These are phyloP conservation scores for Aspergillus hortae DNA, from an alignment of 2,329 filamentous ascomycete genomes.

Conservation along the genomic window DNA sequence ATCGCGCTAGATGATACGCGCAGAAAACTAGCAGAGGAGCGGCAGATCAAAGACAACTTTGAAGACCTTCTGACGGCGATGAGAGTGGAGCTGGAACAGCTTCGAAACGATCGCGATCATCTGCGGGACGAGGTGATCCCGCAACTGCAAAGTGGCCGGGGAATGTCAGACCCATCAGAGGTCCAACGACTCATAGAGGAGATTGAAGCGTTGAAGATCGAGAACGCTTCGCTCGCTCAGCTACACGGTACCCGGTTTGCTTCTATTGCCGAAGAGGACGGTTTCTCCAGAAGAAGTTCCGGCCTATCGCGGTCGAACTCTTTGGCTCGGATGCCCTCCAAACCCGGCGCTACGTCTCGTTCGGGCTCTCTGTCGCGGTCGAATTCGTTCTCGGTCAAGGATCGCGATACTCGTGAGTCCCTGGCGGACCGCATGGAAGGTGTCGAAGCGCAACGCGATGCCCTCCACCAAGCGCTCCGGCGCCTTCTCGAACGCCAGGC, in stretches of 20 bases:
- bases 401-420: constrained; percentile 62
- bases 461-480: constrained; percentile 81
- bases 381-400: constrained; percentile 49
- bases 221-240: constrained; percentile 47
- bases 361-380: constrained; percentile 58
- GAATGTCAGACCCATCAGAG: constrained; percentile 41
- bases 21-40: constrained; percentile 78
- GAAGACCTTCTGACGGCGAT: constrained; percentile 86
- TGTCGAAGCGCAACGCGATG: constrained; percentile 88
- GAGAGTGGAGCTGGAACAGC: constrained; percentile 73
- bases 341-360: constrained; percentile 24
- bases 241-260: constrained; percentile 51
- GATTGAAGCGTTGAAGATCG: constrained; percentile 60
- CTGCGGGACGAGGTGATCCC: constrained; percentile 85
- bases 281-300: constrained; percentile 43
- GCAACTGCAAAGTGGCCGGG: constrained; percentile 64
- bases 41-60: constrained; percentile 84
- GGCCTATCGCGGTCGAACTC: constrained; percentile 43
- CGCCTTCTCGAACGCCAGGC: constrained; percentile 82
- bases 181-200: constrained; percentile 80
- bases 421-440: constrained; percentile 82
- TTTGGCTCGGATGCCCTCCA: not conserved
- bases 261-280: constrained; percentile 59
- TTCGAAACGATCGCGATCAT: constrained; percentile 78
- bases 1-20: constrained; percentile 75